Evolutionary conservation across 768 basidiomycete genomes (phyloP), one percentile per base, ranked within the genome.

Genomic region (Daedaleopsis nitida): DNA sequence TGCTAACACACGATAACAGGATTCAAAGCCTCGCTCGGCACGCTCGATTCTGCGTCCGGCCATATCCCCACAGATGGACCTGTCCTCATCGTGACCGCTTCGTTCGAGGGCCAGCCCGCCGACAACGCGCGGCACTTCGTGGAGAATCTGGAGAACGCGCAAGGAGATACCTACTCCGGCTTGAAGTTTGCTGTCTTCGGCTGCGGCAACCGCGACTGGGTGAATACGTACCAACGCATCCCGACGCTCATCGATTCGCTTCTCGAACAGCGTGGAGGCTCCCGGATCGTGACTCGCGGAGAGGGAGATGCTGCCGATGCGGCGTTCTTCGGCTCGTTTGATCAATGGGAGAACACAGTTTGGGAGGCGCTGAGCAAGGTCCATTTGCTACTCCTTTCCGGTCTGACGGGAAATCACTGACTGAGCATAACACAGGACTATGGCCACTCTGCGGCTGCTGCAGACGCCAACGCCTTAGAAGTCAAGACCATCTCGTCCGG

Each of bases 151-250:
- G 69, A 67, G 47, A 70, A 66, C 54, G 59, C 76, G 10, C 57
- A 72, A 7, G 69, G 59, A 24, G 65, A 68, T 48, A 47, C 49
- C n/a, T 64, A 78, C 56, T 55, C 61, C 0, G 70, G 70, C 34
- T 69, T 79, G 27, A 67, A 67, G 32, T 83, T 74, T 55, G 78
- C 76, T 1, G 78, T 83, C n/a, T 82, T 83, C 58, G 81, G 81
- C 1, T 81, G 80, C 62, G 81, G 81, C 2, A 79, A 83, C 68
- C 73, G 70, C 39, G 81, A 83, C 61, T 83, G 81, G 81, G 71
- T 71, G 14, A 66, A 72, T 45, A 81, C 81, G 11, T 83, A 75
- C 68, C 80, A 81, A 63, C 76, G 76, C 32, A 77, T 83, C 24
- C 81, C 81, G 11, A 75, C 39, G 38, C 68, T 80, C 7, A 69